phyloP scores from a whole-genome alignment of 345 rosid genomes.

The Aurinia saxatilis region DNA sequence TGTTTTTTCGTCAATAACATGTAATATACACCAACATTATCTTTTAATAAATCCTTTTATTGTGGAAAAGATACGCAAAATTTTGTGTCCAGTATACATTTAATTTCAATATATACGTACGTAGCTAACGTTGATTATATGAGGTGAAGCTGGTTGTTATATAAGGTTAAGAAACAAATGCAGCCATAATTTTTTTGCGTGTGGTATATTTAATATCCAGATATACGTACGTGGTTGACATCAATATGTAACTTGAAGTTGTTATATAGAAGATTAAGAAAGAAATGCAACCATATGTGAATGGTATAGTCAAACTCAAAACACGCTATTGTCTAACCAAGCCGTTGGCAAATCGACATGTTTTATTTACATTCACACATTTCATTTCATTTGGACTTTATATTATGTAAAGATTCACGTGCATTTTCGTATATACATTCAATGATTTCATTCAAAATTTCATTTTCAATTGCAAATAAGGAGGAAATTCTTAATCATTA shows the following conservation, averaged over 20 bases:
- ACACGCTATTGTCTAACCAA: constrained; percentile 21
- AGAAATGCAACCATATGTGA: constrained; percentile 10
- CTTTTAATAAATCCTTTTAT: no score
- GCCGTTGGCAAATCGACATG: constrained; percentile 19
- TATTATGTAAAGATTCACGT: constrained; percentile 11
- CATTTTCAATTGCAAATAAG: not conserved
- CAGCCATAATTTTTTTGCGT: no score
- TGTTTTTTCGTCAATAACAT: no score
- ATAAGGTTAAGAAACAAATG: no score
- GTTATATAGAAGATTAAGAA: not conserved
- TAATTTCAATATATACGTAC: no score
- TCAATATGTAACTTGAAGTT: not conserved
- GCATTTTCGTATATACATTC: not conserved
- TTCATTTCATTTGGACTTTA: not conserved
- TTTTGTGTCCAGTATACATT: no score
- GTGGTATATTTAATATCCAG: no score
- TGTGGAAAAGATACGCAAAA: no score
- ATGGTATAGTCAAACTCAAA: constrained; percentile 15
- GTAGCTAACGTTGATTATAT: no score
- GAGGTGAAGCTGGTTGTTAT: no score
- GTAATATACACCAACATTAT: no score
- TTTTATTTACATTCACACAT: not conserved
- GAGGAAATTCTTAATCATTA: no score
- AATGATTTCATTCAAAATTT: not conserved
- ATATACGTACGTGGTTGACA: not conserved